Evolutionary conservation across 2,329 filamentous ascomycete genomes (phyloP), one percentile per base, ranked within the genome.

Genomic region (Lizonia empirigonia): DNA sequence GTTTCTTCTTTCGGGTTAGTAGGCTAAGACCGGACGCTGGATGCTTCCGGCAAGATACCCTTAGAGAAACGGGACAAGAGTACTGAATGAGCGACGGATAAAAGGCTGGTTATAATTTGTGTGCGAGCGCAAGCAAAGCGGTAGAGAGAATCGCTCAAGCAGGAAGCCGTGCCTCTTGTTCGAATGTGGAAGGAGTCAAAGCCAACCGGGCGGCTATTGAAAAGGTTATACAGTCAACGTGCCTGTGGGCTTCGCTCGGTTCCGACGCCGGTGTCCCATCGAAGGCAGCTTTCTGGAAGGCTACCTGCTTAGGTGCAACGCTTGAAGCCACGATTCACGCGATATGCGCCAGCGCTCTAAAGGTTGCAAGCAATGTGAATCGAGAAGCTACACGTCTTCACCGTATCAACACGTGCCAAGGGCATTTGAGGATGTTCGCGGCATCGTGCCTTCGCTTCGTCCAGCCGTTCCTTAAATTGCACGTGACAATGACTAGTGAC

Each of bases 221-320:
- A 16, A 26, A 34, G 33, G 29, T 48, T 9, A 39, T 41, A 38
- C 40, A 47, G 40, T 23, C 48, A 47, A 41, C 36, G 46, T 42
- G 41, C 44, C 29, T 50, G 48, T 36, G 30, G 35, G 24, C 18
- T 35, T 30, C 36, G 38, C 36, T 52, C 27, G 32, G 22, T 38
- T 46, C 47, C 50, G 48, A 58, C 53, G 37, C 55, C 33, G 42
- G 32, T 42, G 39, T 20, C 41, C 46, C 53, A 44, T 23, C 20
- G 22, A 48, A n/a, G 34, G 32, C 27, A 33, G 22, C 33, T 44
- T 48, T 58, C 52, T 56, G 32, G 52, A 50, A 58, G 22, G 35
- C 35, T 48, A 48, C 44, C 30, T 37, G 34, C 26, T 33, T 56
- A 56, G 54, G 46, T 33, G 50, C 55, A 56, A 57, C 53, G 45